Evolutionary conservation across 441 rosid genomes (phyloP).

Genomic region (Oxalis stricta): DNA sequence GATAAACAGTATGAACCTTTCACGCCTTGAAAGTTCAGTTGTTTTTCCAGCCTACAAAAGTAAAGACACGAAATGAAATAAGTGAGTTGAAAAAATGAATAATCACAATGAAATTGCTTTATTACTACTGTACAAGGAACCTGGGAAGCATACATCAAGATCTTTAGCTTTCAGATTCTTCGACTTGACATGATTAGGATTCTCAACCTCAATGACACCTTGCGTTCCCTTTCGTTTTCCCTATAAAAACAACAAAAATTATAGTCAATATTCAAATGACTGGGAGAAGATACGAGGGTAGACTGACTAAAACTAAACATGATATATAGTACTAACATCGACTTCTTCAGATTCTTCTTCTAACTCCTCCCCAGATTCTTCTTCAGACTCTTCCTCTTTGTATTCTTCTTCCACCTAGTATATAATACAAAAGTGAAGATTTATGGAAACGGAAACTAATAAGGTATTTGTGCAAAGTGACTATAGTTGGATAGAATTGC

Average conservation of each 20-base stretch:
- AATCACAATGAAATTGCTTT: neutral
- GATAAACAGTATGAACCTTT: slow-evolving; percentile 51
- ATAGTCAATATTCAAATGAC: neutral
- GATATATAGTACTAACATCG: slow-evolving; percentile 51
- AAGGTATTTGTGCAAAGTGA: too few species aligned
- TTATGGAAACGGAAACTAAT: neutral
- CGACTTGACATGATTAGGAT: slow-evolving; percentile 66
- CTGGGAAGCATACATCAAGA: slow-evolving; percentile 51
- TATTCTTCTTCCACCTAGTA: slow-evolving; percentile 60
- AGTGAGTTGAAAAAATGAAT: neutral
- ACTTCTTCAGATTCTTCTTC: slow-evolving; percentile 52
- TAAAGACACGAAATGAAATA: too few species aligned
- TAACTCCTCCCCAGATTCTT: slow-evolving; percentile 46
- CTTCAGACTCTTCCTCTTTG: slow-evolving; percentile 30
- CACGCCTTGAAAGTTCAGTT: slow-evolving; percentile 94
- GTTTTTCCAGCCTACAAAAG: slow-evolving; percentile 45
- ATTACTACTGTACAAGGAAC: neutral
- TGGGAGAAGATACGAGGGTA: neutral
- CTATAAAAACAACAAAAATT: slow-evolving; percentile 9
- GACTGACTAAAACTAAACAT: neutral
- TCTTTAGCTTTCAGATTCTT: slow-evolving; percentile 74
- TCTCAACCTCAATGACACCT: slow-evolving; percentile 69
- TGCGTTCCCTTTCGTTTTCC: slow-evolving; percentile 75
- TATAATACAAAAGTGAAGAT: neutral
- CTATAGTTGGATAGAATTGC: too few species aligned